A percentile compares a stretch with the other conserved stretches of the same genome.
These are phyloP conservation scores for Xylariales sp. DNA, from an alignment of 2,329 filamentous ascomycete genomes.

Conservation along the genomic window DNA sequence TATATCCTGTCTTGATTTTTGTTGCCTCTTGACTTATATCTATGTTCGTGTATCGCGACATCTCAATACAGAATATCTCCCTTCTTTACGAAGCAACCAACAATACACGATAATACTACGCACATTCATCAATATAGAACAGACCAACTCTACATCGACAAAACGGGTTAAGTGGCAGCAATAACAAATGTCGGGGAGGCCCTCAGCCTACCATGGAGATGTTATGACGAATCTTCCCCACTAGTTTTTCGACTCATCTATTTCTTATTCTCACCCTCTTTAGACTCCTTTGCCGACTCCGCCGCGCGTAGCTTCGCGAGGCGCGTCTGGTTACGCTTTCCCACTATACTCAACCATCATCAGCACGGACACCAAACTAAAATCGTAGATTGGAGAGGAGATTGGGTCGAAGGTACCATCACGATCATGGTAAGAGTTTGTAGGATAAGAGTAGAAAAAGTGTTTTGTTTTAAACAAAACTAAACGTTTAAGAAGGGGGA, in stretches of 20 bases:
- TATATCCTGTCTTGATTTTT: not conserved
- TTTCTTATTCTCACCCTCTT: not conserved
- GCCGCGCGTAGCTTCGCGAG: conserved; percentile 56
- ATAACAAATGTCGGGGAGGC: not conserved
- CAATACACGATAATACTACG: not conserved
- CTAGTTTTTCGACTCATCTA: not conserved
- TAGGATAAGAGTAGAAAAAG: too few species aligned
- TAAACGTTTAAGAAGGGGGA: too few species aligned
- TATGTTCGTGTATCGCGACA: not conserved
- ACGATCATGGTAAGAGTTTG: too few species aligned
- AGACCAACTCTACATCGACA: not conserved
- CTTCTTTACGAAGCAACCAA: not conserved
- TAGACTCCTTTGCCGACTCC: conserved; percentile 21
- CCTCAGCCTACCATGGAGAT: not conserved
- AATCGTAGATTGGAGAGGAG: too few species aligned
- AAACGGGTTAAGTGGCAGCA: too few species aligned
- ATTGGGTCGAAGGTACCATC: too few species aligned
- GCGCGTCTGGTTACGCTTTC: conserved; percentile 74
- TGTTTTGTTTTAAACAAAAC: too few species aligned
- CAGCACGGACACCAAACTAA: not conserved
- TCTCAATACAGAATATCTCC: not conserved
- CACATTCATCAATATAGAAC: not conserved
- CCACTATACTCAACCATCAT: conserved; percentile 63
- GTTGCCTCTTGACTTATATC: not conserved
- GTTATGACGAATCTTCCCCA: not conserved